phyloP scores from a whole-genome alignment of 2,329 filamentous ascomycete genomes.

The Phialemoniopsis sp. region DNA sequence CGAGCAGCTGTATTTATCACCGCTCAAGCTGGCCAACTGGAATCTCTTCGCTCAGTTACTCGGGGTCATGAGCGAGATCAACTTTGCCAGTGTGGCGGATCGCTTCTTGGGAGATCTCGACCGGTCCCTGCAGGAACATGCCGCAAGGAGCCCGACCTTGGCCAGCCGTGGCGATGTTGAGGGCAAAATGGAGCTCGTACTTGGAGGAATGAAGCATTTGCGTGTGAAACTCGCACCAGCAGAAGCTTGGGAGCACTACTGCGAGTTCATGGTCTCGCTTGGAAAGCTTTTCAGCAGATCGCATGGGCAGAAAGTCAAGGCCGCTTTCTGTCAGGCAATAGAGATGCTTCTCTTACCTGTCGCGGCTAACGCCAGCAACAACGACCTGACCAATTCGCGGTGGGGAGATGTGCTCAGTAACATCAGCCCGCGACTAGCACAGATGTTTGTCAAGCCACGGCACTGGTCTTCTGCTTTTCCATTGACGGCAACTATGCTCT shows the following conservation, averaged over 20 bases:
- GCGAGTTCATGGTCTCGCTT: constrained; percentile 80
- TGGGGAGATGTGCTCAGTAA: constrained; percentile 84
- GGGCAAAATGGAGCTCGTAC: constrained; percentile 77
- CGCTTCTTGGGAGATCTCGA: constrained; percentile 82
- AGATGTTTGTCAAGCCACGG: constrained; percentile 86
- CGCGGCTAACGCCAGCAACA: constrained; percentile 71
- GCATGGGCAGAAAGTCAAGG: constrained; percentile 86
- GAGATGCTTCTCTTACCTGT: constrained; percentile 84
- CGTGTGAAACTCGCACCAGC: constrained; percentile 70
- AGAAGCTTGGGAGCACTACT: constrained; percentile 78
- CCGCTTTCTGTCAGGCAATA: constrained; percentile 89
- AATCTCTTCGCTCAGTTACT: constrained; percentile 87
- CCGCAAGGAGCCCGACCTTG: constrained; percentile 60
- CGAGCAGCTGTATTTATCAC: constrained; percentile 72
- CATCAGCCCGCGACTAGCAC: constrained; percentile 72
- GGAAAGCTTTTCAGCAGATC: constrained; percentile 79
- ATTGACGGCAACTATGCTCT: constrained; percentile 80
- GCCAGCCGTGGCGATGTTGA: constrained; percentile 63
- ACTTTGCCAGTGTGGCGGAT: constrained; percentile 78
- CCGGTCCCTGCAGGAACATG: constrained; percentile 69
- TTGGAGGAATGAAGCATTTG: constrained; percentile 88
- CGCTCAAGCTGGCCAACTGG: constrained; percentile 91
- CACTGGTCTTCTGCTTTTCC: constrained; percentile 91
- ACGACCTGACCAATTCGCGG: constrained; percentile 73
- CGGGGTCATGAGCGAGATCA: constrained; percentile 93